Evolutionary conservation across 345 rosid species (phyloP).

Genomic region (Eucalyptus victrix): DNA sequence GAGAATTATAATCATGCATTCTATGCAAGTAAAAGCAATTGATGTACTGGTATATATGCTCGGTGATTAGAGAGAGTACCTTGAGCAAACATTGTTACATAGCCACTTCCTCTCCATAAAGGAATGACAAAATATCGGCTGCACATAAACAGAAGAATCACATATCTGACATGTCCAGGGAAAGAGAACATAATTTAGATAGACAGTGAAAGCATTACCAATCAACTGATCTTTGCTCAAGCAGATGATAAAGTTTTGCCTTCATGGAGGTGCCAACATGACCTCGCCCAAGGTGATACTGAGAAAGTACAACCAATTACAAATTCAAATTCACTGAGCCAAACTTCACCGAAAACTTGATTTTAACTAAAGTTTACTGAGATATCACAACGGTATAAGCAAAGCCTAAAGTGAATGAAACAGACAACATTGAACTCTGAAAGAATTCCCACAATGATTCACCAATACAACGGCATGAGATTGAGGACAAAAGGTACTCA

Average conservation of each 20-base stretch:
- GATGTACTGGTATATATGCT: background rate
- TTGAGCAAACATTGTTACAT: conserved; percentile 85
- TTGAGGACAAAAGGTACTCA: background rate
- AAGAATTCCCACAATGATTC: background rate
- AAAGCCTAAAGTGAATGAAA: background rate
- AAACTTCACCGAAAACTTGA: background rate
- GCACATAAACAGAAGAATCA: background rate
- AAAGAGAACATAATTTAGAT: background rate
- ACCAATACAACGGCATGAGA: background rate
- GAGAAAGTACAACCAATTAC: background rate
- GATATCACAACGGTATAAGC: background rate
- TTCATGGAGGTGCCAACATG: conserved; percentile 73
- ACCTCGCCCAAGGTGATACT: conserved; percentile 91
- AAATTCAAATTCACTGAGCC: background rate
- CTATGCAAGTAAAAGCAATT: background rate
- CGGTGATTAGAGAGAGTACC: conserved; percentile 18
- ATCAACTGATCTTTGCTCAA: conserved; percentile 72
- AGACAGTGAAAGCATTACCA: conserved; percentile 32
- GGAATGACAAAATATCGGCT: conserved; percentile 89
- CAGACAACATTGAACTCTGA: background rate
- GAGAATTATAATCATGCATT: background rate
- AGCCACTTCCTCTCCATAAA: conserved; percentile 85
- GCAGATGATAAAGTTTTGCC: conserved; percentile 54
- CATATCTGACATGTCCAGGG: background rate
- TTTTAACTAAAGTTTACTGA: background rate